Evolutionary conservation across 2,329 filamentous ascomycete genomes (phyloP).

Genomic region (Lachnum nothofagi): DNA sequence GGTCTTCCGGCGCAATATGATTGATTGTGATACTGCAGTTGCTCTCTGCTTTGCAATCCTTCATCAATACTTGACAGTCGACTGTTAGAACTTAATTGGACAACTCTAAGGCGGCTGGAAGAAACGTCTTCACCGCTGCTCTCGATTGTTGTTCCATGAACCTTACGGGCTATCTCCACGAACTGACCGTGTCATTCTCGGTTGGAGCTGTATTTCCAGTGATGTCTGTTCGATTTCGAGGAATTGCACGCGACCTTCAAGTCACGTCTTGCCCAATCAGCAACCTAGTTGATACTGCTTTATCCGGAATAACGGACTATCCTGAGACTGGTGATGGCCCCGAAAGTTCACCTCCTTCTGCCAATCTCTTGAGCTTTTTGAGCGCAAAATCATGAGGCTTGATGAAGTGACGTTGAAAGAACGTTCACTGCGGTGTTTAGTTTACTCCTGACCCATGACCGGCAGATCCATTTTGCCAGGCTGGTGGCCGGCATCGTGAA

Average conservation of each 20-base stretch:
- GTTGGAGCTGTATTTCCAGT: no score
- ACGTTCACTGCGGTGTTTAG: conserved; percentile 14
- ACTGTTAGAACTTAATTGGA: conserved; percentile 8
- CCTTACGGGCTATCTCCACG: no score
- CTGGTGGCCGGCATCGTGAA: conserved; percentile 26
- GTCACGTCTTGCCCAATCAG: conserved; percentile 2
- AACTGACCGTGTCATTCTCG: no score
- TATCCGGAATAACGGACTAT: conserved; percentile 18
- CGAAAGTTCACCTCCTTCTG: conserved; percentile 9
- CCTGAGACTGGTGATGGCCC: conserved; percentile 4
- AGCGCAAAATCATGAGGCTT: background rate
- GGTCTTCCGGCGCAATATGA: conserved; percentile 9
- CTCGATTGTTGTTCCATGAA: no score
- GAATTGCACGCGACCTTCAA: conserved; percentile 4
- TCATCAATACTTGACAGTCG: conserved; percentile 4
- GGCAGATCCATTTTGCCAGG: conserved; percentile 24
- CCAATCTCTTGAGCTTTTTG: background rate
- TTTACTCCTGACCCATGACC: conserved; percentile 26
- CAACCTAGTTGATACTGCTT: conserved; percentile 3
- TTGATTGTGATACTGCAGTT: conserved; percentile 11
- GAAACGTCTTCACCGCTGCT: conserved; percentile 15
- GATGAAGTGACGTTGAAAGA: conserved; percentile 22
- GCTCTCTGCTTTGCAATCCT: conserved; percentile 1
- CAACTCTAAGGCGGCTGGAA: conserved; percentile 1
- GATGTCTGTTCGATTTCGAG: conserved; percentile 13